These are phyloP conservation scores for Exsudoporus floridanus DNA, from an alignment of 1,284 basidiomycete species.

Conservation along the genomic window DNA sequence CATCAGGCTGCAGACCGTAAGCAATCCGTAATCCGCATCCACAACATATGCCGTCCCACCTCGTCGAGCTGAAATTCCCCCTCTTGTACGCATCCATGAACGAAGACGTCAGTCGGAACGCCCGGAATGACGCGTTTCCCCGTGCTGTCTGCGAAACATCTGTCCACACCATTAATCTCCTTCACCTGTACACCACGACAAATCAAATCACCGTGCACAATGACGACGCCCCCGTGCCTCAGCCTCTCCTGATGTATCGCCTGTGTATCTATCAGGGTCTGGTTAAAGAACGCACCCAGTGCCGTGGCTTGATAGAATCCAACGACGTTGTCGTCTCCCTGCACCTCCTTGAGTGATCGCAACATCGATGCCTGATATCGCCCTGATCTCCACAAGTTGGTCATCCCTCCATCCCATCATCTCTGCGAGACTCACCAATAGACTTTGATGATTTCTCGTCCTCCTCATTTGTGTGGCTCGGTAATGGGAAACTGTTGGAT, in stretches of 20 bases:
- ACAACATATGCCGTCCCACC: conserved; percentile 44
- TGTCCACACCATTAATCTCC: conserved; percentile 33
- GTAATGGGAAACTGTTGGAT: conserved; percentile 90
- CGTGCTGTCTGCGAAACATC: conserved; percentile 75
- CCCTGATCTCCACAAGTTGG: conserved; percentile 42
- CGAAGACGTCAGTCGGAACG: conserved; percentile 82
- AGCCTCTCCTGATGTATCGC: conserved; percentile 77
- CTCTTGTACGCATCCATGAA: conserved; percentile 88
- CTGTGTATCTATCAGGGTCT: conserved; percentile 87
- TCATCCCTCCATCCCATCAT: conserved; percentile 3
- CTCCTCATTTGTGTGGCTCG: conserved; percentile 62
- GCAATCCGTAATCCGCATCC: conserved; percentile 17
- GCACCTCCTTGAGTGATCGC: conserved; percentile 85
- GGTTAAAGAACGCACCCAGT: conserved; percentile 90
- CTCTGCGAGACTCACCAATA: conserved; percentile 51
- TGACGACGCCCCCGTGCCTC: conserved; percentile 83
- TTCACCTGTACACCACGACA: not conserved
- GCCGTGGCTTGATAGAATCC: conserved; percentile 95
- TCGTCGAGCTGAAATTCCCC: conserved; percentile 84
- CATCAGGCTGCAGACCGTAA: conserved; percentile 61
- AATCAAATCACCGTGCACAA: conserved; percentile 75
- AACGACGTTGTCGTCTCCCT: conserved; percentile 91
- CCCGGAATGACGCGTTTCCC: conserved; percentile 89
- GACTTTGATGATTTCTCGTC: conserved; percentile 77
- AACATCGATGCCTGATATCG: conserved; percentile 87